phyloP scores from a whole-genome alignment of 2,329 filamentous ascomycete genomes.

The Curvularia lunata region DNA sequence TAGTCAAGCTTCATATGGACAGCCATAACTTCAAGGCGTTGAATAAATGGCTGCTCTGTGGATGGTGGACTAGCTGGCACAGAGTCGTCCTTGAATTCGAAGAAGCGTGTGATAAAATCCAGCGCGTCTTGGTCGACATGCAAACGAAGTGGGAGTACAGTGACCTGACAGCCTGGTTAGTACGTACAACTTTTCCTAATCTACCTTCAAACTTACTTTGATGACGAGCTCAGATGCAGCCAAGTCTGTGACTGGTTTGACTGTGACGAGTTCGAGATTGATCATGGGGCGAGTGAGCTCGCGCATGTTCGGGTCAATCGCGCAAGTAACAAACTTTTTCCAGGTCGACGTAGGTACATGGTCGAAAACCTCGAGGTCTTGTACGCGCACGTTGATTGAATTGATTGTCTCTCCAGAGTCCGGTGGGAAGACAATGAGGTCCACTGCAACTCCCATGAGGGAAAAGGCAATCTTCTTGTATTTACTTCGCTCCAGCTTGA shows the following conservation, averaged over 20 bases:
- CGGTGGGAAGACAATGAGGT: slow-evolving; percentile 80
- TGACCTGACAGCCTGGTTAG: slow-evolving; percentile 53
- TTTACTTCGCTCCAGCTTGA: slow-evolving; percentile 83
- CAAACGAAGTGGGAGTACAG: slow-evolving; percentile 81
- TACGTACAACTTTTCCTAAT: neutral
- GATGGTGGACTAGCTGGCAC: slow-evolving; percentile 61
- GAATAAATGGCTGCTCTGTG: slow-evolving; percentile 79
- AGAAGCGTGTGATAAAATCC: slow-evolving; percentile 96
- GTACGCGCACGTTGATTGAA: slow-evolving; percentile 82
- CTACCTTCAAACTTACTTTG: slow-evolving; percentile 60
- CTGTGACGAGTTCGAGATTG: slow-evolving; percentile 84
- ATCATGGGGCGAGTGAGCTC: slow-evolving; percentile 89
- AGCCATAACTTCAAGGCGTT: slow-evolving; percentile 84
- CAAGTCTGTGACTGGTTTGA: slow-evolving; percentile 82
- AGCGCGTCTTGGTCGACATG: slow-evolving; percentile 98
- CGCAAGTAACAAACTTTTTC: slow-evolving; percentile 97
- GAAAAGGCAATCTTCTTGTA: slow-evolving; percentile 97
- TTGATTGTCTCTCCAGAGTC: slow-evolving; percentile 81
- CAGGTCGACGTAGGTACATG: slow-evolving; percentile 94
- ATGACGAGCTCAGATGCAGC: slow-evolving; percentile 90
- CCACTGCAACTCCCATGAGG: slow-evolving; percentile 80
- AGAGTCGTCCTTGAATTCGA: slow-evolving; percentile 90
- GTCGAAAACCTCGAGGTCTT: slow-evolving; percentile 88
- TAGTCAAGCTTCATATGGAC: slow-evolving; percentile 90
- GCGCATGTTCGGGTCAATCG: slow-evolving; percentile 82